These are phyloP conservation scores for Elsinoe batatas DNA, from an alignment of 2,329 filamentous ascomycete species.

Conservation along the genomic window DNA sequence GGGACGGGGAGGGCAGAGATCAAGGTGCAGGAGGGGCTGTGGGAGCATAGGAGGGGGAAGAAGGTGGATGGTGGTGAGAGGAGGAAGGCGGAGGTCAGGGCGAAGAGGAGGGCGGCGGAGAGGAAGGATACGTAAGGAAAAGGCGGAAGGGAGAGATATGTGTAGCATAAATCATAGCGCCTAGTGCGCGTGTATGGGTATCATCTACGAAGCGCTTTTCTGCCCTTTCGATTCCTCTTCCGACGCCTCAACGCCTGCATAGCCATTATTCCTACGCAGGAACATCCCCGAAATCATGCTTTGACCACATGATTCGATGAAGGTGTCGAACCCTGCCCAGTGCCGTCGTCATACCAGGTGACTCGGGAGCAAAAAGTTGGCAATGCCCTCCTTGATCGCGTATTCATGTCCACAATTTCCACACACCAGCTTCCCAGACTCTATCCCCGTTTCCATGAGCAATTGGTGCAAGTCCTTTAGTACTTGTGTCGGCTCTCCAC, in stretches of 20 bases:
- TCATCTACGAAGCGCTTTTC: not conserved
- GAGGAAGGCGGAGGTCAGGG: conserved; percentile 71
- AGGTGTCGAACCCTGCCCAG: not conserved
- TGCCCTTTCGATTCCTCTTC: not conserved
- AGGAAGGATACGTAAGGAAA: conserved; percentile 52
- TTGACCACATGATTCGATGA: not conserved
- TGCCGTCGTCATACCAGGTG: conserved; percentile 58
- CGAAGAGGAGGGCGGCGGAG: conserved; percentile 73
- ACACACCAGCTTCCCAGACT: conserved; percentile 81
- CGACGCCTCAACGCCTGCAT: not conserved
- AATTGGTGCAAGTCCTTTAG: conserved; percentile 70
- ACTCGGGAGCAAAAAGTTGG: conserved; percentile 87
- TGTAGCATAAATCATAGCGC: conserved; percentile 6
- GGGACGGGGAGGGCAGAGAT: conserved; percentile 56
- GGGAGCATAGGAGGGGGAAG: conserved; percentile 76
- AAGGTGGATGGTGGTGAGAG: conserved; percentile 97
- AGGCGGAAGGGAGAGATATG: not conserved
- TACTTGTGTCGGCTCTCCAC: conserved; percentile 55
- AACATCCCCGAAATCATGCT: not conserved
- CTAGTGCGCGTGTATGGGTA: conserved; percentile 1
- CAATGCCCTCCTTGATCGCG: conserved; percentile 87
- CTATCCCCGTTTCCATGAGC: conserved; percentile 80
- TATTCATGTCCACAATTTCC: conserved; percentile 91
- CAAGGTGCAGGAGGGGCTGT: conserved; percentile 73
- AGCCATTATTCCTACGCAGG: not conserved